A percentile compares a stretch with the other conserved stretches of the same genome.
phyloP scores from a whole-genome alignment of 176 grass and related monocot genomes.

The Luzula sylvatica region DNA sequence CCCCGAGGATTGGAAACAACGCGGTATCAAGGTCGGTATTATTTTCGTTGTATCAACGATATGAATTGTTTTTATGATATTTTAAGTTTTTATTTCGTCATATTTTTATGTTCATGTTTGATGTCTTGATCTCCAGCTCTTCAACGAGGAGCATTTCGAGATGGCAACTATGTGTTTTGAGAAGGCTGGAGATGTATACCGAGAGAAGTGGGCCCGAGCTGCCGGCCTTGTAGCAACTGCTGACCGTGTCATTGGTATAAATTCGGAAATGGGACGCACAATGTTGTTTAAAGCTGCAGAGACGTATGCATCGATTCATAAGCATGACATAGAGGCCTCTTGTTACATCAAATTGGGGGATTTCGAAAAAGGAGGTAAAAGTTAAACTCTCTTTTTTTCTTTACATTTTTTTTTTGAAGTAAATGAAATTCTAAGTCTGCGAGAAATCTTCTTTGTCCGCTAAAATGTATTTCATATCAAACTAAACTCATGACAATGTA shows the following conservation, averaged over 20 bases:
- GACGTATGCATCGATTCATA: conserved; percentile 60
- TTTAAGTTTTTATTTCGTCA: background rate
- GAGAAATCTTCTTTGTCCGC: background rate
- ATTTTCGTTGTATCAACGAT: no score
- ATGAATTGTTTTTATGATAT: background rate
- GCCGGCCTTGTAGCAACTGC: conserved; percentile 56
- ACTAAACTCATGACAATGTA: no score
- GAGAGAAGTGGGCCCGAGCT: conserved; percentile 67
- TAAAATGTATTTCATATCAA: no score
- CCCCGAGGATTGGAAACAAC: conserved; percentile 54
- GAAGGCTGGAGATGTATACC: conserved; percentile 58
- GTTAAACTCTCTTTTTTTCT: background rate
- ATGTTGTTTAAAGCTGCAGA: conserved; percentile 54
- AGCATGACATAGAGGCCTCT: conserved; percentile 52
- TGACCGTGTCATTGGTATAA: conserved; percentile 36
- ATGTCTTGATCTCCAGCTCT: conserved; percentile 36
- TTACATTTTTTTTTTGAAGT: background rate
- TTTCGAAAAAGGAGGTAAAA: conserved; percentile 58
- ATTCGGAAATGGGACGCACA: conserved; percentile 34
- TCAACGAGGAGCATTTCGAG: conserved; percentile 73
- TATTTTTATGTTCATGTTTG: background rate
- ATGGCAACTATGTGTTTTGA: conserved; percentile 85
- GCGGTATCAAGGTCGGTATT: conserved; percentile 61
- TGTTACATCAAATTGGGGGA: conserved; percentile 70
- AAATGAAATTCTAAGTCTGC: background rate